Evolutionary conservation across 1,284 basidiomycete species (phyloP).

Genomic region (Cryptococcus sp.): DNA sequence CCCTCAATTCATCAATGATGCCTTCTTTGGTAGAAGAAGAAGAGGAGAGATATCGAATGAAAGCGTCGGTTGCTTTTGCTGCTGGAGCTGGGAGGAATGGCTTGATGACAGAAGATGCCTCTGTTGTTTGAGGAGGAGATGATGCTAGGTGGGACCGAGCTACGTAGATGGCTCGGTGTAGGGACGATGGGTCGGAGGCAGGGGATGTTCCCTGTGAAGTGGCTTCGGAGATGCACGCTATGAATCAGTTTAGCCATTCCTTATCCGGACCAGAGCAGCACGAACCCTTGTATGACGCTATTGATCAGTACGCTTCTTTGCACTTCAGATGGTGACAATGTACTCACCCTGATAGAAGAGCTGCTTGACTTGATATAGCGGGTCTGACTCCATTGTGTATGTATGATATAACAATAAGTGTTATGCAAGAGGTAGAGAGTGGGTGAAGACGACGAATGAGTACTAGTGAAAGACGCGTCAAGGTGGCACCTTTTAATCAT

Average conservation of each 20-base stretch:
- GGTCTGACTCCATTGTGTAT: constrained; percentile 66
- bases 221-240: constrained; percentile 45
- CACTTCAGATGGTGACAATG: neutral
- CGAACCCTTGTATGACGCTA: constrained; percentile 46
- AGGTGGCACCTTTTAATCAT: too few species aligned
- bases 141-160: constrained; percentile 78
- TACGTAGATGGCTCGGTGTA: constrained; percentile 63
- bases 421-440: too few species aligned
- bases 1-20: constrained; percentile 73
- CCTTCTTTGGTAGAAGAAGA: constrained; percentile 50
- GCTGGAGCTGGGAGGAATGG: constrained; percentile 55
- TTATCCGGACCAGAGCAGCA: neutral
- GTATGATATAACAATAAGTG: too few species aligned
- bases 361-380: constrained; percentile 77
- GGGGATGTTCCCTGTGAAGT: constrained; percentile 28
- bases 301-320: constrained; percentile 4
- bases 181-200: constrained; percentile 52
- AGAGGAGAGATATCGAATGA: constrained; percentile 61
- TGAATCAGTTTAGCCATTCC: neutral
- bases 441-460: too few species aligned
- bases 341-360: constrained; percentile 70
- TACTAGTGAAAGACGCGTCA: too few species aligned
- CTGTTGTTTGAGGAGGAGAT: constrained; percentile 56
- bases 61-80: constrained; percentile 64
- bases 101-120: constrained; percentile 55